Base-by-base conservation (phyloP, 495 filamentous ascomycete species). In the Penicillium subrubescens region DNA sequence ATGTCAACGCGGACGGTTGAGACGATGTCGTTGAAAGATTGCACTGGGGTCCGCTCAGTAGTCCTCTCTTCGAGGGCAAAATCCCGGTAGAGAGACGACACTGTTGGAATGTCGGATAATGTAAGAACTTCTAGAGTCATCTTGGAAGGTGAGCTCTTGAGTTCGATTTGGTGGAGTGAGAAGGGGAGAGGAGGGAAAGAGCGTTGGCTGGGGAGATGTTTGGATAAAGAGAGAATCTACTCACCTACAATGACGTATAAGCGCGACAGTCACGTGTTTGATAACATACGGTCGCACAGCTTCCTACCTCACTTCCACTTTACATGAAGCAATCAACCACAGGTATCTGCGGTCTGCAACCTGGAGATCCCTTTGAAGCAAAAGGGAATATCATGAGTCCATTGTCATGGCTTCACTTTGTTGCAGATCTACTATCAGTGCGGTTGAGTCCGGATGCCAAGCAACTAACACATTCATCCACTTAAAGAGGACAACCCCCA, bases 1-100 rank as follows among this genome's bases (percentile, higher is more conserved):
- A 99, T 97, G 74, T 97, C 94, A 53, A 84, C 82, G 58, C 87
- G 87, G 65, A 95, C 82, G 34, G 92, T 74, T 27, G 84, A 83
- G 65, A 99, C 81, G 56, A 83, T 88, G 70, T 88, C 79, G 75
- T 99, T 99, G 73, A 92, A 76, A 15, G 73, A 53, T 48, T 83
- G 71, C 27, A 82, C 86, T 10, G 87, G 81, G n/a, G 25, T 53
- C 43, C 48, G 14, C 23, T 52, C 35, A 19, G 57, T 51, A 19
- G 39, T 17, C 7, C 41, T 12, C 15, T 21, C 15, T 14, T 11
- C 25, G 11, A 63, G 58, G 7, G 21, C 33, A 31, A n/a, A 44
- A 0, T n/a, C 29, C 8, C 46, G 53, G 48, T 68, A 68, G 8
- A 68, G 59, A 21, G 29, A 29, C 4, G 66, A 68, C 5, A 68